A percentile compares a stretch with the other conserved stretches of the same genome.
Conservation (phyloP, 208 protist species). For the Ichthyophonus hoferi region DNA sequence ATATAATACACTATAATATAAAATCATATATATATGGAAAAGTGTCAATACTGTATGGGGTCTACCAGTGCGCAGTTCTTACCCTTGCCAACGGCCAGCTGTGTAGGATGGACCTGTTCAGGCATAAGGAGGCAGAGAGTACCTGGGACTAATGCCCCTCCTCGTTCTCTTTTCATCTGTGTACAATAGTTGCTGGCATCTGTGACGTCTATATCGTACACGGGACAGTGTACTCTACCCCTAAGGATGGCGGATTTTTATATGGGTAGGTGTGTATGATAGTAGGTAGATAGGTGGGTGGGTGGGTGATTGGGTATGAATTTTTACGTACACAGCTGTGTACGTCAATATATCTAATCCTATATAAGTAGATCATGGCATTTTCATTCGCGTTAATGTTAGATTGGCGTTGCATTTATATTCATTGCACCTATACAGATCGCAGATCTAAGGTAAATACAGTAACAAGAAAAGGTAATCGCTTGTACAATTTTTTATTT, state of each 20-base stretch:
- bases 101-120: conserved; percentile 22
- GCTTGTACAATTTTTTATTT: no score
- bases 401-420: no score
- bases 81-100: conserved; percentile 19
- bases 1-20: no score
- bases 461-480: no score
- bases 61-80: no score
- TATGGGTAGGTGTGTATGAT: not conserved
- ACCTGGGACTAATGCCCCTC: not conserved
- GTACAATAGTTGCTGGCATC: conserved; percentile 3
- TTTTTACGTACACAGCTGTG: not conserved
- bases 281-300: not conserved
- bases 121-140: conserved; percentile 2
- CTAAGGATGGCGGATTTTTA: not conserved
- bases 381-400: not conserved
- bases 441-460: no score
- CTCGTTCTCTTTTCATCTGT: not conserved
- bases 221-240: not conserved
- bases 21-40: no score
- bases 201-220: not conserved
- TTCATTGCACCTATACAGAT: no score
- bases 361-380: not conserved
- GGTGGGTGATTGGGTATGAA: not conserved
- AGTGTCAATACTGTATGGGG: no score
- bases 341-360: not conserved